Conservation (phyloP, 768 basidiomycete species). For the Leucosporidium yakuticum region DNA sequence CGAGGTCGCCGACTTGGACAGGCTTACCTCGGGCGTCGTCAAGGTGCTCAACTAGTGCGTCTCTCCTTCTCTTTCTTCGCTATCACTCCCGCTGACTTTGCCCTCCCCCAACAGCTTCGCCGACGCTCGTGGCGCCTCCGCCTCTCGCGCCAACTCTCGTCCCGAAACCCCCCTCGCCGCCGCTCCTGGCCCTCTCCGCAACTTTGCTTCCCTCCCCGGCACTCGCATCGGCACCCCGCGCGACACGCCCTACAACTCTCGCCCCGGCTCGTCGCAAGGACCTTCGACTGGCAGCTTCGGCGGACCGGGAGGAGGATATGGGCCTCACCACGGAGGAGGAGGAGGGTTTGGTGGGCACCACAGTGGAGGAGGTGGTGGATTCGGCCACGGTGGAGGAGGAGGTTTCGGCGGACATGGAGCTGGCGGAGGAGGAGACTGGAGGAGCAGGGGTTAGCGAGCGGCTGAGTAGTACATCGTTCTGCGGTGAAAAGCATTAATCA, state of each 20-base stretch:
- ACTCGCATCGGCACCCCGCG: conserved; percentile 1
- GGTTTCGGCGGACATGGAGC: not conserved
- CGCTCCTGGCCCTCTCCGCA: not conserved
- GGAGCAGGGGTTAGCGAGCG: not conserved
- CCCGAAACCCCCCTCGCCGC: conserved; percentile 1
- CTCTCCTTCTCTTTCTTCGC: not conserved
- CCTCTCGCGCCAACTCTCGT: not conserved
- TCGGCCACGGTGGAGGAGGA: not conserved
- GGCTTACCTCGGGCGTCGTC: conserved; percentile 28
- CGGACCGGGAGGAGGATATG: not conserved
- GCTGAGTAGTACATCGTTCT: too few relatives aligned
- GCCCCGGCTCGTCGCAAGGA: conserved; percentile 2
- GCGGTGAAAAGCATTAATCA: too few relatives aligned
- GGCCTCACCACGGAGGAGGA: not conserved
- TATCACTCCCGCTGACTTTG: not conserved
- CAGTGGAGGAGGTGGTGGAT: not conserved
- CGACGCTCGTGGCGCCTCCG: not conserved
- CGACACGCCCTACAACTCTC: conserved; percentile 11
- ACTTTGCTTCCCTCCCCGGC: conserved; percentile 5
- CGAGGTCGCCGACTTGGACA: conserved; percentile 33
- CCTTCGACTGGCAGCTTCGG: not conserved
- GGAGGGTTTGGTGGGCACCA: not conserved
- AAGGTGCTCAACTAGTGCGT: conserved; percentile 30
- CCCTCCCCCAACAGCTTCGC: conserved; percentile 17
- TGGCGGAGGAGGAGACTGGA: not conserved